Base-by-base conservation (phyloP, 2,329 filamentous ascomycete genomes). In the Fusarium papillatum region DNA sequence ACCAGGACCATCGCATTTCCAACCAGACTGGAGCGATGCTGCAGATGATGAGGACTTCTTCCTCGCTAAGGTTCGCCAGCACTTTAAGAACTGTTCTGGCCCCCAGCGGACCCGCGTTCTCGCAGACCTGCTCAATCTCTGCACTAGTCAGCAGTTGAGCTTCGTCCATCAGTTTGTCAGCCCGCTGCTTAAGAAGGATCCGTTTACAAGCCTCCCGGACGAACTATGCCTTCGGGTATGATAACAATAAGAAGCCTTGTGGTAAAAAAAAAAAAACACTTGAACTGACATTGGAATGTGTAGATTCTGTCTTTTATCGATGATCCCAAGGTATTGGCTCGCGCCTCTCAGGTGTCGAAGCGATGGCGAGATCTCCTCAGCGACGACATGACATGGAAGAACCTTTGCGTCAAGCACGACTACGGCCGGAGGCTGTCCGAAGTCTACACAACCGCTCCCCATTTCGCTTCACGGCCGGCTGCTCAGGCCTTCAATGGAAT, bases 301-400 rank as follows among this genome's bases (percentile, higher is more conserved):
- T 80, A 98, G 94, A 95, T 99, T 76, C 89, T 99, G 63, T 98
- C 96, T 53, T 99, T 98, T 83, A 96, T 99, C 81, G 97, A 99
- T 81, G 97, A 99, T 81, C 96, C 97, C 2, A 97, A 96, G 82
- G 97, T 97, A 4, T 89, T 99, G 59, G 96, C 96, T 46, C 91
- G 97, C 82, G 95, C 97, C 64, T 98, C 96, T 7, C 96, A 98
- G 83, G 97, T 99, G n/a, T 99, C 97, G 66, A 93, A 93, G 76
- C 91, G 96, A 83, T 99, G 97, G 97, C 91, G 95, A 74, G 96
- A 98, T 84, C 89, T 99, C 10, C 89, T 99, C 62, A 96, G 94
- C 81, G 97, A 99, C 83, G 97, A 99, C 83, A 96, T 98, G 85
- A 98, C 97, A 1, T 99, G 97, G 97, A 98, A 98, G 87, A 95